Conservation (phyloP, 192 early-diverging fungal genomes). For the Nowakowskiella sp. region DNA sequence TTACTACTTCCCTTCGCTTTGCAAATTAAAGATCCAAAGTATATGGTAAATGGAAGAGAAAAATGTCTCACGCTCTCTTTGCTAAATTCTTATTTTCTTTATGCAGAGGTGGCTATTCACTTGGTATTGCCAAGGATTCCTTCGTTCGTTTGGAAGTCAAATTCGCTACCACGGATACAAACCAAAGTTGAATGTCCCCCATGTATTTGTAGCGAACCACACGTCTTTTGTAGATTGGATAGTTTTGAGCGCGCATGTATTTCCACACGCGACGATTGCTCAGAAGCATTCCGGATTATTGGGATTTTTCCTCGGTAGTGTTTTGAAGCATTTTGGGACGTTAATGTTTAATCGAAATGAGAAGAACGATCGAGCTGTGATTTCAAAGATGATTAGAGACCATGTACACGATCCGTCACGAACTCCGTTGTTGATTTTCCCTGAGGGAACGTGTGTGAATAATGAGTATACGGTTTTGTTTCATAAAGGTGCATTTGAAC, state of each 20-base stretch:
- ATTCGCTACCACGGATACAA: slow-evolving; percentile 38
- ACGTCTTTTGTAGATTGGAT: slow-evolving; percentile 47
- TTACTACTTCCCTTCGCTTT: slow-evolving; percentile 32
- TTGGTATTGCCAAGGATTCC: slow-evolving; percentile 42
- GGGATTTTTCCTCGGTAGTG: slow-evolving; percentile 39
- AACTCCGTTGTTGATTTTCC: slow-evolving; percentile 45
- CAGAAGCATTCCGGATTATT: slow-evolving; percentile 41
- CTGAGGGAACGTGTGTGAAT: slow-evolving; percentile 51
- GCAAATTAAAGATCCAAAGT: slow-evolving; percentile 24
- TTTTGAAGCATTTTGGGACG: slow-evolving; percentile 39
- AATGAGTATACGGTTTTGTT: slow-evolving; percentile 53
- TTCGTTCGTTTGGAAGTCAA: slow-evolving; percentile 37
- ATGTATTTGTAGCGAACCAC: slow-evolving; percentile 52
- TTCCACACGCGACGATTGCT: slow-evolving; percentile 46
- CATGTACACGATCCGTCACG: slow-evolving; percentile 31
- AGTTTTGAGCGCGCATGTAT: slow-evolving; percentile 37
- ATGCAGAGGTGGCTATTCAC: slow-evolving; percentile 37
- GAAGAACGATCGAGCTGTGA: slow-evolving; percentile 40
- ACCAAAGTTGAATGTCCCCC: slow-evolving; percentile 28
- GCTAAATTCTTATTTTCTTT: not conserved
- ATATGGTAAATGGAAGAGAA: slow-evolving; percentile 14
- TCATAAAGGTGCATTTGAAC: slow-evolving; percentile 53
- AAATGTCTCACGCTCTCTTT: slow-evolving; percentile 6
- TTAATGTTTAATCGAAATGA: slow-evolving; percentile 45
- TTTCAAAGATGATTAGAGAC: slow-evolving; percentile 39